Base-by-base conservation (phyloP, 345 rosid genomes). In the Pseudoturritis turrita region DNA sequence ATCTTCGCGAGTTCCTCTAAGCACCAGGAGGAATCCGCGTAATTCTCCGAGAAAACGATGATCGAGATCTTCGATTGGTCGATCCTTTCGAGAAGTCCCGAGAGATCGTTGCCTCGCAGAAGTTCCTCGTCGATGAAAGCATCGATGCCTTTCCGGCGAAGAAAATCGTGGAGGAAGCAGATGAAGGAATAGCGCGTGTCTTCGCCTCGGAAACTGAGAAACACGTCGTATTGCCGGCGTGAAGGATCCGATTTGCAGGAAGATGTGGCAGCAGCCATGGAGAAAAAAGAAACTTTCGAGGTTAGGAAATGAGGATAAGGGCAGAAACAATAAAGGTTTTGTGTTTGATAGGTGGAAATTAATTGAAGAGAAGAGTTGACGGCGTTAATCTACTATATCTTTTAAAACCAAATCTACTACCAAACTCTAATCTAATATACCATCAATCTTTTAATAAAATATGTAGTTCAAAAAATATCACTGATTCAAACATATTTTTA, bases 131-230 rank as follows among this genome's bases (percentile, higher is more conserved):
- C 77, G 55, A 52, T 52, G 77, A 77, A 72, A n/a, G 74, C 61
- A 23, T 59, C 49, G 74, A 77, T 67, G 9, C 67, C 67, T 51
- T 77, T 66, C 44, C 73, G 69, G 10, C 73, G 47, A 3, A 77
- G 64, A 53, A 56, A 63, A 3, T 55, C 70, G 13, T 6, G 55
- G 65, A 72, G 77, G 4, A 67, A 74, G 60, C 70, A 50, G 0
- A 69, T 72, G 40, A 77, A 72, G 51, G 55, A 45, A 8, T 77
- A 50, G 7, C 81, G 70, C 5, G 59, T 72, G 77, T 77, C 81
- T 46, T 2, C 52, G 0, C 81, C 77, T 72, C 81, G 66, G 73
- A 77, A 77, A 26, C 81, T 77, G 35, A 77, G 56, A 47, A 77
- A 77, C 5, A 77, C 77, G 56, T 72, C 77, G 60, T 65, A 75